Conservation (phyloP, 768 basidiomycete genomes). For the Suillus spraguei region DNA sequence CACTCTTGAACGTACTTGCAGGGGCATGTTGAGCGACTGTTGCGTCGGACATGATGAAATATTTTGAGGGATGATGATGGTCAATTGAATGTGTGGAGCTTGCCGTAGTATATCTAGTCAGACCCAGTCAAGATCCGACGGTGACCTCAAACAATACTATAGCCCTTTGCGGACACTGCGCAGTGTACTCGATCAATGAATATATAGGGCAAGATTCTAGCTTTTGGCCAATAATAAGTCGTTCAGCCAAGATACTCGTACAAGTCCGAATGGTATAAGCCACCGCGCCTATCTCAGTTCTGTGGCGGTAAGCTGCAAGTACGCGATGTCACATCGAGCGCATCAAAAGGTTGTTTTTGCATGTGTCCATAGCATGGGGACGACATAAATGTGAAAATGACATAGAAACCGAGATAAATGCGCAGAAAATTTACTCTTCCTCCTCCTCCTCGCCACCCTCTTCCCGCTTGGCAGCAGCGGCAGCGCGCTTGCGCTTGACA, state of each 20-base stretch:
- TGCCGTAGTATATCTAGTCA: too few relatives aligned
- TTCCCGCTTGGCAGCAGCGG: constrained; percentile 89
- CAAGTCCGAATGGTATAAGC: not conserved
- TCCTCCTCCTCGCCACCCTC: constrained; percentile 91
- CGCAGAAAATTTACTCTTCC: constrained; percentile 62
- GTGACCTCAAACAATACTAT: constrained; percentile 6
- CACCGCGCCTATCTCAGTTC: not conserved
- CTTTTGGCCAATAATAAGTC: not conserved
- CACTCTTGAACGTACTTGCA: constrained; percentile 41
- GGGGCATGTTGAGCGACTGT: constrained; percentile 44
- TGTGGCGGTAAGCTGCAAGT: not conserved
- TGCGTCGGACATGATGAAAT: constrained; percentile 31
- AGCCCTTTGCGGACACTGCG: not conserved
- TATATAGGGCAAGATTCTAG: not conserved
- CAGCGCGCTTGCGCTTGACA: constrained; percentile 98
- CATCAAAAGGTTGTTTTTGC: constrained; percentile 29
- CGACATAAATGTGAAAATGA: constrained; percentile 27
- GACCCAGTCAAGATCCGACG: not conserved
- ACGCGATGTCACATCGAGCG: constrained; percentile 14
- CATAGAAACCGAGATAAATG: constrained; percentile 31
- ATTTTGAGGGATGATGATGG: constrained; percentile 8
- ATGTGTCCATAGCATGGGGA: constrained; percentile 35
- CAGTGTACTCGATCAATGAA: not conserved
- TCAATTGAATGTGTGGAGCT: not conserved
- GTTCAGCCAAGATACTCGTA: not conserved